These are phyloP conservation scores for Camellia granthamiana DNA, from an alignment of 148 eudicot species.

Conservation along the genomic window DNA sequence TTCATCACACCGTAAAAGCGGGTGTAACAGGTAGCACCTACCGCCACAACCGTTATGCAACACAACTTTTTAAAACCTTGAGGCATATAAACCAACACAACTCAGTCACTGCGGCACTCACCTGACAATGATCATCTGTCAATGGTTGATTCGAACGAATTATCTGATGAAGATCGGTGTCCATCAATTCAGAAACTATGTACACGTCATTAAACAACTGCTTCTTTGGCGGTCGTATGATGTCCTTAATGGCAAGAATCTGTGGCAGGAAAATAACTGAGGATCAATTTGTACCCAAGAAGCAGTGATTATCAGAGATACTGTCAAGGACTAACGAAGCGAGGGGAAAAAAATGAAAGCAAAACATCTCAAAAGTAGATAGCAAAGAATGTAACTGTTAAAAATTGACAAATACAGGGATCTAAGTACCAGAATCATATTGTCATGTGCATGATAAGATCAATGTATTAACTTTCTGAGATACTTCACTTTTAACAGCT, in stretches of 20 bases:
- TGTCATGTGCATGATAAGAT: too few species aligned
- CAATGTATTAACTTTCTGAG: too few species aligned
- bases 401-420: neutral
- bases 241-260: constrained; percentile 66
- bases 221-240: constrained; percentile 59
- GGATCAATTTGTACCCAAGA: neutral
- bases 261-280: constrained; percentile 18
- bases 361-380: neutral
- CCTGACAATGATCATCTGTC: constrained; percentile 67
- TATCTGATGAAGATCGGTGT: constrained; percentile 78
- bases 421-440: too few species aligned
- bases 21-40: too few species aligned
- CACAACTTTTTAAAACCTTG: too few species aligned
- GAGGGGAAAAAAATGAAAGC: neutral
- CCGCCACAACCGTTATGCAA: too few species aligned
- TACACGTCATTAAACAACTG: constrained; percentile 67
- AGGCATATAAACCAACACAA: neutral
- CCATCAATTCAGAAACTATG: constrained; percentile 77
- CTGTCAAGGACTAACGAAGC: neutral
- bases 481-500: too few species aligned
- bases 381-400: neutral
- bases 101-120: constrained; percentile 11
- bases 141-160: constrained; percentile 63
- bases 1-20: too few species aligned
- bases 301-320: neutral